A percentile compares a stretch with the other conserved stretches of the same genome.
phyloP scores from a whole-genome alignment of 345 rosid species.

The Leavenworthia alabamica region DNA sequence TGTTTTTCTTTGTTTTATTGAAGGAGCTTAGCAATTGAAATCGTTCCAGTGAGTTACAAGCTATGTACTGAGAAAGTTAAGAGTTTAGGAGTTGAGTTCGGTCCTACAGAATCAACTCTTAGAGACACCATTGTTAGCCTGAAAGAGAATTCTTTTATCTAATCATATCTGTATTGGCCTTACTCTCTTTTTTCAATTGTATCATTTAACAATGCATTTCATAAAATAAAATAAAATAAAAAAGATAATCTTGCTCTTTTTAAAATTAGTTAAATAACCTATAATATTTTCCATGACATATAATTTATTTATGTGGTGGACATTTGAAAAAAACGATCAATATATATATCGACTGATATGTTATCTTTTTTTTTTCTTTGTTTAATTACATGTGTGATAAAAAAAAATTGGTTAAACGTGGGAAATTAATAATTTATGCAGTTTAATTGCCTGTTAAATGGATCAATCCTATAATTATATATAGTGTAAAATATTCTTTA shows the following conservation, averaged over 20 bases:
- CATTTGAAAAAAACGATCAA: no score
- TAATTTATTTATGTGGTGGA: no score
- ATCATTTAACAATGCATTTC: not conserved
- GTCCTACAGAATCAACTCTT: constrained; percentile 39
- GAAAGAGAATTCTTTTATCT: constrained; percentile 24
- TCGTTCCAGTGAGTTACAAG: not conserved
- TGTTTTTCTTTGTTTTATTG: not conserved
- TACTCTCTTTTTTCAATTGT: not conserved
- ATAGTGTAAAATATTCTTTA: no score
- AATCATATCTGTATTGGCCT: not conserved
- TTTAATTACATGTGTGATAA: no score
- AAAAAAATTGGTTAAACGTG: not conserved
- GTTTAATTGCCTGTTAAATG: not conserved
- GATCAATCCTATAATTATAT: no score
- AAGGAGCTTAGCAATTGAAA: not conserved
- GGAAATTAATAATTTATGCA: not conserved
- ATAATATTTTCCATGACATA: not conserved
- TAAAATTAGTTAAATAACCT: not conserved
- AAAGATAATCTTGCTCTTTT: not conserved
- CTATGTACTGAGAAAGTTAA: constrained; percentile 21
- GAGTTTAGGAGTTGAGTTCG: constrained; percentile 36
- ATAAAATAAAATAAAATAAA: not conserved
- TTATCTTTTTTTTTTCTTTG: no score
- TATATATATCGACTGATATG: no score
- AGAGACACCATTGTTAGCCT: constrained; percentile 53